Percentiles rank a stretch among this genome's conserved stretches.
These are phyloP conservation scores for Entomortierella lignicola DNA, from an alignment of 192 early-diverging fungal species.

Conservation along the genomic window DNA sequence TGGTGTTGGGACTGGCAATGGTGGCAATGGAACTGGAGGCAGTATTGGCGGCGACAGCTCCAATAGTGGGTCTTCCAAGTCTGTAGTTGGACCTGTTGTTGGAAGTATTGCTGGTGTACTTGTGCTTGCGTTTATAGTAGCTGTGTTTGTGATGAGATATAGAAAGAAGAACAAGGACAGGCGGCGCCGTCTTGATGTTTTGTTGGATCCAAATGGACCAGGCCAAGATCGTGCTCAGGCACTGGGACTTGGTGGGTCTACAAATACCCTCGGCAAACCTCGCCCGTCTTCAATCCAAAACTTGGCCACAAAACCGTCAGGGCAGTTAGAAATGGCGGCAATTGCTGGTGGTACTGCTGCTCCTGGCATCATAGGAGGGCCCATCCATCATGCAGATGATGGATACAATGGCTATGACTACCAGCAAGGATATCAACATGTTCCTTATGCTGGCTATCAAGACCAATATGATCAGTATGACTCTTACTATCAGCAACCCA, in stretches of 20 bases:
- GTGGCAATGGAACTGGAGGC: neutral
- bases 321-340: slow-evolving; percentile 25
- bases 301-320: slow-evolving; percentile 4
- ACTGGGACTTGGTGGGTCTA: neutral
- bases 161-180: slow-evolving; percentile 18
- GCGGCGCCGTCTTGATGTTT: slow-evolving; percentile 33
- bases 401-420: slow-evolving; percentile 24
- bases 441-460: slow-evolving; percentile 30
- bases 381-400: neutral
- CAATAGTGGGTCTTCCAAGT: slow-evolving; percentile 4
- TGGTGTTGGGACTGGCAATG: neutral
- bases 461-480: slow-evolving; percentile 39
- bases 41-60: neutral
- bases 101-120: slow-evolving; percentile 41
- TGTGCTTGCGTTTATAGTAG: slow-evolving; percentile 37
- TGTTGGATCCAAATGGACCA: slow-evolving; percentile 18
- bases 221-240: slow-evolving; percentile 8
- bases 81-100: slow-evolving; percentile 22
- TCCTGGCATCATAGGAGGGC: neutral
- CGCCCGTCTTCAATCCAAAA: neutral
- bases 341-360: slow-evolving; percentile 7
- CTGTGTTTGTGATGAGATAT: slow-evolving; percentile 40
- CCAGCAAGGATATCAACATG: slow-evolving; percentile 24
- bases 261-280: neutral
- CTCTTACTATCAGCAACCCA: slow-evolving; percentile 33